These are phyloP conservation scores for Aspergillus sclerotiicarbonarius DNA, from an alignment of 495 filamentous ascomycete genomes.

Conservation along the genomic window DNA sequence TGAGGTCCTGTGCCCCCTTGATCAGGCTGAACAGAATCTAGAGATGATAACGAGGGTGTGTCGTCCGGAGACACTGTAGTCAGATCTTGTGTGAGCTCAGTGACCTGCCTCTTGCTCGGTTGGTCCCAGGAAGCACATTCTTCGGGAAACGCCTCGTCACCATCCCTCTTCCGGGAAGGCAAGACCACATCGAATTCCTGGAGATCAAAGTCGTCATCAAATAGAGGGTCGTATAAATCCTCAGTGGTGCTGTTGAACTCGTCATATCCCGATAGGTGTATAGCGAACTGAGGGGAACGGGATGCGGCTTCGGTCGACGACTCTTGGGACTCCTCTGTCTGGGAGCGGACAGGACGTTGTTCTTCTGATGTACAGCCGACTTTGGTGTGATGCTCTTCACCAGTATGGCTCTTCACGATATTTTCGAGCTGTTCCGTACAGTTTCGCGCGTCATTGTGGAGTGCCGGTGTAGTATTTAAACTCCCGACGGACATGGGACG, in stretches of 20 bases:
- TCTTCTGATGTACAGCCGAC: neutral
- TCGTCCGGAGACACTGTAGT: slow-evolving; percentile 13
- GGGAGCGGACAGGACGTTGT: neutral
- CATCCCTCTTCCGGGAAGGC: slow-evolving; percentile 21
- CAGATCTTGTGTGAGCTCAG: slow-evolving; percentile 8
- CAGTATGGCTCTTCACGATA: neutral
- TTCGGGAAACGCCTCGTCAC: slow-evolving; percentile 21
- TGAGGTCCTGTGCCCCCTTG: slow-evolving; percentile 15
- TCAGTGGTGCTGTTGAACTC: slow-evolving; percentile 1
- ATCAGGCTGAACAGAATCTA: slow-evolving; percentile 17
- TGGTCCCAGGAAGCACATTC: slow-evolving; percentile 15
- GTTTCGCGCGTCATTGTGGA: neutral
- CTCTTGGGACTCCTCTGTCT: neutral
- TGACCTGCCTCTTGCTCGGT: slow-evolving; percentile 19
- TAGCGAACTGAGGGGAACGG: neutral
- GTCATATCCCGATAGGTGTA: neutral
- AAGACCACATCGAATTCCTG: slow-evolving; percentile 22
- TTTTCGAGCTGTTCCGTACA: neutral
- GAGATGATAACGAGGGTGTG: slow-evolving; percentile 24
- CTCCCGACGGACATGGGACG: slow-evolving; percentile 4
- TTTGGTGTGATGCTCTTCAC: neutral
- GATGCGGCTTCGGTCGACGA: neutral
- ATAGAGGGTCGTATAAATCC: slow-evolving; percentile 19
- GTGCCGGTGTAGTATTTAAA: neutral
- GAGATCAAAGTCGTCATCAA: slow-evolving; percentile 21